A percentile compares a stretch with the other conserved stretches of the same genome.
Conservation (phyloP, 495 filamentous ascomycete species). For the Daldinia caldariorum region DNA sequence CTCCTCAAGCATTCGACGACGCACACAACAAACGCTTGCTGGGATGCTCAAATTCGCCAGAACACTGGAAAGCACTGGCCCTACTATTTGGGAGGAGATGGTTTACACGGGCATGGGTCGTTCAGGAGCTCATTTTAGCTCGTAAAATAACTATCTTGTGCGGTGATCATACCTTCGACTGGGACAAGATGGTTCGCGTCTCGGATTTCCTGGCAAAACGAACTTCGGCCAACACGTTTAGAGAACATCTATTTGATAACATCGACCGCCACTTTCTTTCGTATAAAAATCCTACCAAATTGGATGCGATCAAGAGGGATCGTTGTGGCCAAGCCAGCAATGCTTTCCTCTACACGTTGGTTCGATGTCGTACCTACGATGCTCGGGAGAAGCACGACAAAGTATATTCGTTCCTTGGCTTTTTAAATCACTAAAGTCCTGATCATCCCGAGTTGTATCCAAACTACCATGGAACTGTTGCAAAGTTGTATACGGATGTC, state of each 20-base stretch:
- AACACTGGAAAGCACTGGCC: slow-evolving; percentile 35
- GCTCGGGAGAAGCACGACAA: slow-evolving; percentile 28
- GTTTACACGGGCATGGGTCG: slow-evolving; percentile 42
- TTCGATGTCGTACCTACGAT: slow-evolving; percentile 40
- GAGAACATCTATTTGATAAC: slow-evolving; percentile 7
- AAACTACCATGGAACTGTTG: slow-evolving; percentile 16
- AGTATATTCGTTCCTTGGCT: slow-evolving; percentile 34
- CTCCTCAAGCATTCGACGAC: slow-evolving; percentile 9
- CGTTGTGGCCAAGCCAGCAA: background rate
- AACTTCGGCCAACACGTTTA: slow-evolving; percentile 21
- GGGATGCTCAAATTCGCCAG: slow-evolving; percentile 10
- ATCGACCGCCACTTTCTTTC: slow-evolving; percentile 9
- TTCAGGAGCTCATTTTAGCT: slow-evolving; percentile 42
- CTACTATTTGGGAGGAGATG: slow-evolving; percentile 37
- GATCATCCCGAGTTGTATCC: slow-evolving; percentile 9
- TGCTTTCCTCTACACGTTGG: slow-evolving; percentile 28
- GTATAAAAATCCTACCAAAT: slow-evolving; percentile 37
- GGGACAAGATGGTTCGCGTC: slow-evolving; percentile 28
- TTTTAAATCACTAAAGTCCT: background rate
- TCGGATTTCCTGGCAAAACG: slow-evolving; percentile 21
- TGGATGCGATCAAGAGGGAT: slow-evolving; percentile 27
- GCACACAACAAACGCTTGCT: background rate
- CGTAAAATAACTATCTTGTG: slow-evolving; percentile 24
- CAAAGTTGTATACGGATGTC: slow-evolving; percentile 23
- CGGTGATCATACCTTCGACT: slow-evolving; percentile 30